These are phyloP conservation scores for Coniosporium tulheliwenetii DNA, from an alignment of 2,329 filamentous ascomycete species.

Conservation along the genomic window DNA sequence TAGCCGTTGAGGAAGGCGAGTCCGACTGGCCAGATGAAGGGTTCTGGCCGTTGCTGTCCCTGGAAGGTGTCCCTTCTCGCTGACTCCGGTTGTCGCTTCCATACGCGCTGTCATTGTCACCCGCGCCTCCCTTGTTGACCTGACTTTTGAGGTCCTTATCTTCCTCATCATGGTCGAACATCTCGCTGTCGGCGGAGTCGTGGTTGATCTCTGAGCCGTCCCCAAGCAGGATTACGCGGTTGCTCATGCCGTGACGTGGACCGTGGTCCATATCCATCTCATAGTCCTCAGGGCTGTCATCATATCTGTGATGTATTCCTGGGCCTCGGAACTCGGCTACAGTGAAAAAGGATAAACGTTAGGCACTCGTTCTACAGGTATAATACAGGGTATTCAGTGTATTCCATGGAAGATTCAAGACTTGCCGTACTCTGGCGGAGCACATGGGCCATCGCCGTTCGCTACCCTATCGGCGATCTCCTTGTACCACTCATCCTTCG, in stretches of 20 bases:
- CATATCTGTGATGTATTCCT: slow-evolving; percentile 32
- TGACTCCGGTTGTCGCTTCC: slow-evolving; percentile 16
- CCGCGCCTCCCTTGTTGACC: slow-evolving; percentile 45
- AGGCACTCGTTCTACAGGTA: slow-evolving; percentile 13
- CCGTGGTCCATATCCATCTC: slow-evolving; percentile 56
- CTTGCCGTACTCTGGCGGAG: slow-evolving; percentile 98
- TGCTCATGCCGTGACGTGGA: slow-evolving; percentile 53
- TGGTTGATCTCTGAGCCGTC: slow-evolving; percentile 88
- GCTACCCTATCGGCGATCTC: slow-evolving; percentile 86
- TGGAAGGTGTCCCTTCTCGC: slow-evolving; percentile 32
- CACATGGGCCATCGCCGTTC: slow-evolving; percentile 93
- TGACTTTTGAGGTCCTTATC: slow-evolving; percentile 77
- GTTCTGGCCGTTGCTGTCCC: slow-evolving; percentile 9
- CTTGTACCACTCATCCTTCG: slow-evolving; percentile 97
- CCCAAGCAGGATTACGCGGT: slow-evolving; percentile 85
- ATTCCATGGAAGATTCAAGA: slow-evolving; percentile 24
- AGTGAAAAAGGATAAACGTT: slow-evolving; percentile 15
- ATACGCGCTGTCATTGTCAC: slow-evolving; percentile 9
- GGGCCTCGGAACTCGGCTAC: slow-evolving; percentile 35
- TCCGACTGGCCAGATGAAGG: slow-evolving; percentile 19
- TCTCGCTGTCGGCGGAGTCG: slow-evolving; percentile 77
- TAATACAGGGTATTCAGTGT: slow-evolving; percentile 5
- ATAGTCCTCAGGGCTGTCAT: slow-evolving; percentile 42
- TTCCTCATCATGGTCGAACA: slow-evolving; percentile 82
- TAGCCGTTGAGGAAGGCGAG: slow-evolving; percentile 21